A percentile compares a stretch with the other conserved stretches of the same genome.
Evolutionary conservation across 441 rosid genomes (phyloP).

Genomic region (Syzygium syzygioides): DNA sequence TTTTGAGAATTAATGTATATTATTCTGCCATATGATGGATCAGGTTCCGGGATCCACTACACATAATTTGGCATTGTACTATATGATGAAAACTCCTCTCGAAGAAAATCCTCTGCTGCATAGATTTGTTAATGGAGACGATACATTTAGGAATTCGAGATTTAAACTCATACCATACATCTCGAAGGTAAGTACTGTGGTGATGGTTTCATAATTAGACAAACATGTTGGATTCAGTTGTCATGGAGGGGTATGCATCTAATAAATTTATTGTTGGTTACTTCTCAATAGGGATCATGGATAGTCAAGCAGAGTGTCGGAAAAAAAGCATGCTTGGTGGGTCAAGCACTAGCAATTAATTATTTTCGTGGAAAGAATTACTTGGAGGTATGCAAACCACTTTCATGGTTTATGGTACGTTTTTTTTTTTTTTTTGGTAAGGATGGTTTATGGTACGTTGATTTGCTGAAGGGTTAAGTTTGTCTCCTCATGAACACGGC

Average conservation of each 20-base stretch:
- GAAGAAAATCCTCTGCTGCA: slow-evolving; percentile 66
- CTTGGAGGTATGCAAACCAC: slow-evolving; percentile 51
- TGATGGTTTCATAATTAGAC: not conserved
- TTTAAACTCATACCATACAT: slow-evolving; percentile 90
- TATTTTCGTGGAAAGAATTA: slow-evolving; percentile 71
- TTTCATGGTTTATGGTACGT: not conserved
- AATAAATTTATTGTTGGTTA: not conserved
- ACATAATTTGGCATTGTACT: slow-evolving; percentile 65
- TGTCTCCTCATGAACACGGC: not conserved
- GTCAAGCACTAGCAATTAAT: slow-evolving; percentile 62
- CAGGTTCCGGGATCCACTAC: slow-evolving; percentile 74
- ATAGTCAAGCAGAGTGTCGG: slow-evolving; percentile 95
- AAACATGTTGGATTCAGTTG: not conserved
- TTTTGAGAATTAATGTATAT: not conserved
- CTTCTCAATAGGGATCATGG: slow-evolving; percentile 76
- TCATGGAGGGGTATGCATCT: not conserved
- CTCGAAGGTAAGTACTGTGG: slow-evolving; percentile 47
- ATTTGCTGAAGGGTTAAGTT: not conserved
- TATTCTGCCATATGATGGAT: not conserved
- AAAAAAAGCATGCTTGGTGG: slow-evolving; percentile 77
- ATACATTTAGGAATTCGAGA: slow-evolving; percentile 81
- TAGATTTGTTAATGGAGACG: slow-evolving; percentile 77
- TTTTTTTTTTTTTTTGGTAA: too few species aligned
- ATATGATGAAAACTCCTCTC: slow-evolving; percentile 62
- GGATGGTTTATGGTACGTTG: not conserved